Evolutionary conservation across 106 monocot genomes (phyloP).

Genomic region (Platanthera zijinensis): DNA sequence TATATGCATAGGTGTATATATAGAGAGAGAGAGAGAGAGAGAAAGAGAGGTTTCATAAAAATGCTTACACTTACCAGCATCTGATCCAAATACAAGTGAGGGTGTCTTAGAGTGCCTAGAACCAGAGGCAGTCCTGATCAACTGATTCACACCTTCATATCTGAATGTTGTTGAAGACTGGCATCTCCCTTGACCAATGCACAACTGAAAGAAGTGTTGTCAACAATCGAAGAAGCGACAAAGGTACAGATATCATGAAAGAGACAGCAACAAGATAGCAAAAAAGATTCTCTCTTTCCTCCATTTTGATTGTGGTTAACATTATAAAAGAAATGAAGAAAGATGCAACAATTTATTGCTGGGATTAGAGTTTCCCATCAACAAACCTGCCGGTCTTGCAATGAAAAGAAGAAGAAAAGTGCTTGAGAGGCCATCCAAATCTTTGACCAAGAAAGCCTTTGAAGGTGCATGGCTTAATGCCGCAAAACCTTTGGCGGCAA

Average conservation of each 20-base stretch:
- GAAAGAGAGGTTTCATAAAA: neutral
- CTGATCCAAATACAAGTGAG: slow-evolving; percentile 13
- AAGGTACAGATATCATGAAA: neutral
- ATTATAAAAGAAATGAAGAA: too few relatives aligned
- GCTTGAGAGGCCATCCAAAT: too few relatives aligned
- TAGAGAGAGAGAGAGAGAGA: neutral
- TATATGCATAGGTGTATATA: too few relatives aligned
- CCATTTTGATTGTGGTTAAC: too few relatives aligned
- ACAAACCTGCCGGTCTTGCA: too few relatives aligned
- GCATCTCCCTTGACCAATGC: slow-evolving; percentile 20
- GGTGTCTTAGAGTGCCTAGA: neutral
- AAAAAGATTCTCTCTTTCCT: too few relatives aligned
- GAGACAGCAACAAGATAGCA: neutral
- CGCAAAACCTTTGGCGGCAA: too few relatives aligned
- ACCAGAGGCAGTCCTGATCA: slow-evolving; percentile 16
- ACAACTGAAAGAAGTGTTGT: slow-evolving; percentile 22
- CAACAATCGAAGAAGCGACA: neutral
- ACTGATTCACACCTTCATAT: slow-evolving; percentile 13
- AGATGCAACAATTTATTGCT: too few relatives aligned
- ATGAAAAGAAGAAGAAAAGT: too few relatives aligned
- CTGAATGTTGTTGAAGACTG: slow-evolving; percentile 15
- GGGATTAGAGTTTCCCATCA: too few relatives aligned
- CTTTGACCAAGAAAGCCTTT: too few relatives aligned
- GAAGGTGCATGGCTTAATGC: too few relatives aligned
- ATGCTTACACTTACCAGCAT: slow-evolving; percentile 34